A percentile compares a stretch with the other conserved stretches of the same genome.
phyloP scores from a whole-genome alignment of 164 flowering plant species.

The Macadamia tetraphylla region DNA sequence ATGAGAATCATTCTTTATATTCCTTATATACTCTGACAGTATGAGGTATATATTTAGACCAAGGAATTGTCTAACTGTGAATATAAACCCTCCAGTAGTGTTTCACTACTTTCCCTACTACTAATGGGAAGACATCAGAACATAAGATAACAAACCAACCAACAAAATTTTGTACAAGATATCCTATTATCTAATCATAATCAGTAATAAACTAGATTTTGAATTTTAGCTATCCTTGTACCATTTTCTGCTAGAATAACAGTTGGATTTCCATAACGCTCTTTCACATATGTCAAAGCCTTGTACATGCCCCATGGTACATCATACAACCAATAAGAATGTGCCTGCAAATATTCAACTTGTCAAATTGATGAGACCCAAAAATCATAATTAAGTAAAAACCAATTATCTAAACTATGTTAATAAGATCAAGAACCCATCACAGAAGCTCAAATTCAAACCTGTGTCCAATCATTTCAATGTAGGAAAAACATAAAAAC shows the following conservation, averaged over 20 bases:
- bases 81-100: too few species aligned
- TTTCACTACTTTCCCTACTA: too few species aligned
- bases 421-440: neutral
- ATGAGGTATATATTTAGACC: too few species aligned
- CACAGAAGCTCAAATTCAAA: neutral
- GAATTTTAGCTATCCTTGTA: neutral
- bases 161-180: too few species aligned
- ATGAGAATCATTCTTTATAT: too few species aligned
- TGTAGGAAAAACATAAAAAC: neutral
- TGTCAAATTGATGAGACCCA: neutral
- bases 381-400: neutral
- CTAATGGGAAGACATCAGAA: too few species aligned
- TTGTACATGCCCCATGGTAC: constrained; percentile 78
- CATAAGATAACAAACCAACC: too few species aligned
- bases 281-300: constrained; percentile 52
- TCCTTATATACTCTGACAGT: too few species aligned
- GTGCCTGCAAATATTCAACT: constrained; percentile 32
- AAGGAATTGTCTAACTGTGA: too few species aligned
- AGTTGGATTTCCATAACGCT: constrained; percentile 54
- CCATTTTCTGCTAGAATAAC: constrained; percentile 63
- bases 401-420: neutral
- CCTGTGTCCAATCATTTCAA: neutral
- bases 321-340: constrained; percentile 60
- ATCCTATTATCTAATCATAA: too few species aligned
- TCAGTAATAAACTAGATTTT: too few species aligned